Percentiles rank a stretch among this genome's conserved stretches.
Evolutionary conservation across 768 basidiomycete genomes (phyloP).

Genomic region (Sporobolomyces pararoseus): DNA sequence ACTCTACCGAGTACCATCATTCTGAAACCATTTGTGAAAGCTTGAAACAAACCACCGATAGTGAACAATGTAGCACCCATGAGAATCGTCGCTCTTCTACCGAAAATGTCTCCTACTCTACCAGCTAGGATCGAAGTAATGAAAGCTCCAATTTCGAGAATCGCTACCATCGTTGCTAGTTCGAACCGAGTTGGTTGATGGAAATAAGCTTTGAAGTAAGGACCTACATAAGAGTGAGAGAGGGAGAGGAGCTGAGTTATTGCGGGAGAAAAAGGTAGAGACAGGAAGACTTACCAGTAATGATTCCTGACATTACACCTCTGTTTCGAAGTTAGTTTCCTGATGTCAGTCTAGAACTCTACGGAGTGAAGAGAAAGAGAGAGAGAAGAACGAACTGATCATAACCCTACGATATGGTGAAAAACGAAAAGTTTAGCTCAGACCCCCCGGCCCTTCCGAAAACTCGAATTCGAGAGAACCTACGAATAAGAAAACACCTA

Average conservation of each 20-base stretch:
- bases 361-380: background rate
- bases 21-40: slow-evolving; percentile 71
- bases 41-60: slow-evolving; percentile 78
- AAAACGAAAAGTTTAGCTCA: background rate
- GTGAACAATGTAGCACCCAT: slow-evolving; percentile 78
- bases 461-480: no score
- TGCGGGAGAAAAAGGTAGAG: background rate
- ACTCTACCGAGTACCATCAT: slow-evolving; percentile 79
- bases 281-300: slow-evolving; percentile 55
- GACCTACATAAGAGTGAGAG: slow-evolving; percentile 53
- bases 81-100: slow-evolving; percentile 77
- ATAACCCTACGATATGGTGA: slow-evolving; percentile 9
- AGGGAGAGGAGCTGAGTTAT: background rate
- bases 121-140: slow-evolving; percentile 85
- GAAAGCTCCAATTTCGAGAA: slow-evolving; percentile 82
- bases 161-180: slow-evolving; percentile 69
- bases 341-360: background rate
- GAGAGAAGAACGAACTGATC: slow-evolving; percentile 13
- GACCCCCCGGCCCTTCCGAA: no score
- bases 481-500: slow-evolving; percentile 76
- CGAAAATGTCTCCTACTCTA: slow-evolving; percentile 77
- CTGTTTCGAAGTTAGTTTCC: slow-evolving; percentile 2
- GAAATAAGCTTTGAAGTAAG: slow-evolving; percentile 77
- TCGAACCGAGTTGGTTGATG: slow-evolving; percentile 67
- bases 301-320: slow-evolving; percentile 61